Evolutionary conservation across 1,284 basidiomycete genomes (phyloP), one percentile per base, ranked within the genome.

Genomic region (Thelephora terrestris): DNA sequence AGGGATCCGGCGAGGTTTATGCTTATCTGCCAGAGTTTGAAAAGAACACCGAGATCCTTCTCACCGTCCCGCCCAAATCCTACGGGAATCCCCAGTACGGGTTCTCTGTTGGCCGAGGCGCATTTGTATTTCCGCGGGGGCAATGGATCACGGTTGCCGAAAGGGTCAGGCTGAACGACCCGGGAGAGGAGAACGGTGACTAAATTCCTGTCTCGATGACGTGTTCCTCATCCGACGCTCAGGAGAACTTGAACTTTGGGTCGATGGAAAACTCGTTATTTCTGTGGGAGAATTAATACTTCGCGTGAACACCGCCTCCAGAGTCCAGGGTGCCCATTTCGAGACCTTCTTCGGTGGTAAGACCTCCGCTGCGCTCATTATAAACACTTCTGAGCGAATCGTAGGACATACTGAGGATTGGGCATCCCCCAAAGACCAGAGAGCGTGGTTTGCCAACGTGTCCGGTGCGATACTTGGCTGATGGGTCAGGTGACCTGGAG

Each of bases 301-400:
- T 1, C 69, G 78, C 10, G 66, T 71, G 2, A 63, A 67, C 1
- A 56, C 64, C 1, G 63, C 64, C 2, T 67, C 70, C 2, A 65
- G 60, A 40, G 70, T 82, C 39, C 74, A 74, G 45, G 80, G 80
- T 4, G 69, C 78, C 58, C 79, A 82, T 58, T 78, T 82, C 47
- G 76, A 85, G 63, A 86, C 82, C 2, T 88, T 87, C 68, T 88
- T 87, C 51, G 83, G 81, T 50, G 80, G 80, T 79, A 51, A 36
- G 68, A 10, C 14, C 39, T n/a, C 12, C 39, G 27, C 29, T 24
- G 18, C 18, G 40, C 20, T 40, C 38, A 27, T 47, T 38, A 10
- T 35, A 35, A 43, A 10, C 29, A 2, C 16, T 18, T 17, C 39
- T 42, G n/a, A 42, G 12, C 6, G 21, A 42, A 23, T 35, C 42